phyloP scores from a whole-genome alignment of 148 eudicot species.

The Dysphania ambrosioides region DNA sequence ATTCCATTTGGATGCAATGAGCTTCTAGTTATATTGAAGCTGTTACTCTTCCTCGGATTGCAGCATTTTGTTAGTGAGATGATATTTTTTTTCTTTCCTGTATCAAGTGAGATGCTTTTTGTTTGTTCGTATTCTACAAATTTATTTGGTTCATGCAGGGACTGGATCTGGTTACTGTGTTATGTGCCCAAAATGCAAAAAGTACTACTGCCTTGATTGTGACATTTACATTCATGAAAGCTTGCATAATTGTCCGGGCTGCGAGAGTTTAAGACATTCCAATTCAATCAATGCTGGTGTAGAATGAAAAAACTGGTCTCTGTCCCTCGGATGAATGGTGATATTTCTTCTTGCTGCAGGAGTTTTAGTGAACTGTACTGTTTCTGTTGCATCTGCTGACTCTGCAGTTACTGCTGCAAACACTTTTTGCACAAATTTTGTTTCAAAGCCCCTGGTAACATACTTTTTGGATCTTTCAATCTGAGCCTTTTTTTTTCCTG shows the following conservation, averaged over 20 bases:
- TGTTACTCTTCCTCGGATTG: not conserved
- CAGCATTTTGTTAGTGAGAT: not conserved
- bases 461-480: not conserved
- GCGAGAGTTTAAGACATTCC: slow-evolving; percentile 69
- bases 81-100: no score
- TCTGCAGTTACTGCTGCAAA: not conserved
- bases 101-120: not conserved
- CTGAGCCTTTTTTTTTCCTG: not conserved
- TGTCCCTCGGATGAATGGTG: not conserved
- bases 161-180: slow-evolving; percentile 48
- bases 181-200: slow-evolving; percentile 74
- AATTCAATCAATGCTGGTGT: slow-evolving; percentile 29
- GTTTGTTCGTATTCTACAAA: not conserved
- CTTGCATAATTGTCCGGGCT: slow-evolving; percentile 92
- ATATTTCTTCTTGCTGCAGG: not conserved
- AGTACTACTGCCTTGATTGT: slow-evolving; percentile 79
- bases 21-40: not conserved
- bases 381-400: not conserved
- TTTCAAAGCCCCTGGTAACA: not conserved
- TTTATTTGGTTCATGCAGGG: slow-evolving; percentile 47
- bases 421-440: not conserved
- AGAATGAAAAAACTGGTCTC: slow-evolving; percentile 15
- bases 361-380: slow-evolving; percentile 1
- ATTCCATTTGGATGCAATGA: not conserved
- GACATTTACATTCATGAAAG: slow-evolving; percentile 97